phyloP scores from a whole-genome alignment of 495 filamentous ascomycete genomes.

The Aspergillus bertholletiae region DNA sequence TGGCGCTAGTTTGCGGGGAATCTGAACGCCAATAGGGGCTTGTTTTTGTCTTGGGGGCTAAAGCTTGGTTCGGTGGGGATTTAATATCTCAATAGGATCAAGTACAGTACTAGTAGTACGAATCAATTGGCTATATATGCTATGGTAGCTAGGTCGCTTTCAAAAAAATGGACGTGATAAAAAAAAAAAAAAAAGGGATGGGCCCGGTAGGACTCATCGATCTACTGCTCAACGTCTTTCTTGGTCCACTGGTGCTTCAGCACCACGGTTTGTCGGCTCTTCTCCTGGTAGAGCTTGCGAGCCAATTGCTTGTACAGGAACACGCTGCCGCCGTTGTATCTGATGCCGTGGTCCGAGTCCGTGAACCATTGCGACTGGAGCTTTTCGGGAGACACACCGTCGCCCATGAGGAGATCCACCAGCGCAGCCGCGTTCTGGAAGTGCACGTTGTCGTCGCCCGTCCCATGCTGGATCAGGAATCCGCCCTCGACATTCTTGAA shows the following conservation, averaged over 20 bases:
- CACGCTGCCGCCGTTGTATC: constrained; percentile 11
- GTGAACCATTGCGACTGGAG: constrained; percentile 21
- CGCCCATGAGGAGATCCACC: constrained; percentile 14
- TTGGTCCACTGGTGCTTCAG: constrained; percentile 13
- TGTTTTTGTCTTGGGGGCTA: too few species aligned
- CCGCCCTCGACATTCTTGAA: constrained; percentile 16
- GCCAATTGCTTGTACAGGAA: constrained; percentile 17
- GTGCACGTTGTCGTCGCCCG: constrained; percentile 20
- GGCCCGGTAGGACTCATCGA: too few species aligned
- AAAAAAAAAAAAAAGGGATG: too few species aligned
- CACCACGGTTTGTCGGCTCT: neutral
- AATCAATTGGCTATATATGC: too few species aligned
- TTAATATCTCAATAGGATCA: too few species aligned
- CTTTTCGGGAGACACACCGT: constrained; percentile 11
- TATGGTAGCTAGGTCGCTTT: too few species aligned
- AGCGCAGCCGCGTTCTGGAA: constrained; percentile 19
- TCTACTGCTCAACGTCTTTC: neutral
- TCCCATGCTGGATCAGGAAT: constrained; percentile 18
- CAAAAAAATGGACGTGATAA: too few species aligned
- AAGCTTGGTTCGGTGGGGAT: too few species aligned
- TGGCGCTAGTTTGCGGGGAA: too few species aligned
- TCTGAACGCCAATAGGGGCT: too few species aligned
- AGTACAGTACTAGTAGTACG: too few species aligned
- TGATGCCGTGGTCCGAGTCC: constrained; percentile 18
- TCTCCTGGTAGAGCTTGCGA: constrained; percentile 12